Base-by-base conservation (phyloP, 495 filamentous ascomycete species). In the Neurospora sp. region DNA sequence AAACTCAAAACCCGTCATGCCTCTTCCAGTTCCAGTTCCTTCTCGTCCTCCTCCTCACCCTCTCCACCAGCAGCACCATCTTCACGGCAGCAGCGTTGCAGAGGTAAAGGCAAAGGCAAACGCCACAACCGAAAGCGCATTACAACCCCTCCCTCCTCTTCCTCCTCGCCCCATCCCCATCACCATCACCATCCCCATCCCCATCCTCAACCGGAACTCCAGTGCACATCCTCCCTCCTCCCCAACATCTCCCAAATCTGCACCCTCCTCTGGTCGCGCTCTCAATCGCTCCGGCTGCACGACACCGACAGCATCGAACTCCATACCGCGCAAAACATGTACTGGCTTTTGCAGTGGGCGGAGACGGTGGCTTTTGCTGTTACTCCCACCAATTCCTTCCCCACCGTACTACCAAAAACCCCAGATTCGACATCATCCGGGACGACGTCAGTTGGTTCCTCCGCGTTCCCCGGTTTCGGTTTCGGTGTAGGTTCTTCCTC, bases 161-260 rank as follows among this genome's bases (percentile, higher is more conserved):
- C 16, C 45, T 39, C 35, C 38, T 6, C 40, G 61, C 69, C 70
- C 74, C 3, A 22, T 35, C 12, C 39, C 70, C 20, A 35, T 35
- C 12, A 35, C 70, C 20, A 73, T 71, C n/a, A 48, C 68, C 37
- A 16, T 0, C 40, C 41, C 68, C 37, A 16, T 0, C n/a, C 65
- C 68, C 37, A 16, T 0, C 40, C 41, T 8, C 12, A 14, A 2
- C 8, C 42, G 7, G 41, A 44, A 17, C 6, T 17, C 41, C 38
- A 39, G 38, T 40, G 40, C 0, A 40, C 41, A 17, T 1, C 2
- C 8, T 76, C 75, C 10, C 77, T 81, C 12, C 77, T 80, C 41
- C 71, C 71, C 31, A 81, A 80, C 78, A 65, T 71, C 14, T 77
- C 71, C 68, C 73, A 59, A 70, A 80, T 81, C 69, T 79, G 78